A percentile compares a stretch with the other conserved stretches of the same genome.
phyloP scores from a whole-genome alignment of 106 monocot genomes.

The Acorus calamus region DNA sequence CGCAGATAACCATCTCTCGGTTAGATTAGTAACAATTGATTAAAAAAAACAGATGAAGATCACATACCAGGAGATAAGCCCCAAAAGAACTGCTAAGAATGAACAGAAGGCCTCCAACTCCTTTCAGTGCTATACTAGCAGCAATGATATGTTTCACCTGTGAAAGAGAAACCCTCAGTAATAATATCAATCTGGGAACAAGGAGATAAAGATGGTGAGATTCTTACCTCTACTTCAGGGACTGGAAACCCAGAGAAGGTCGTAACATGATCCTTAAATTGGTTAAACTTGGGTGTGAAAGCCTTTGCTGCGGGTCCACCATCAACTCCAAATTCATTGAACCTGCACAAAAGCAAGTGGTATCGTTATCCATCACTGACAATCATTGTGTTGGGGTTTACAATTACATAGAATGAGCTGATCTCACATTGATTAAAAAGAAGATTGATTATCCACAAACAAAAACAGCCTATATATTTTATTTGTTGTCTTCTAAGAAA shows the following conservation, averaged over 20 bases:
- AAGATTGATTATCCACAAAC: no score
- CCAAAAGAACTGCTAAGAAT: slow-evolving; percentile 12
- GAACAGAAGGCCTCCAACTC: slow-evolving; percentile 12
- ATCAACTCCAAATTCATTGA: slow-evolving; percentile 34
- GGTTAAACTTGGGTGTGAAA: slow-evolving; percentile 24
- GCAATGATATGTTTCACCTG: slow-evolving; percentile 10
- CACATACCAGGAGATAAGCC: slow-evolving; percentile 12
- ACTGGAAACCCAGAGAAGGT: slow-evolving; percentile 10
- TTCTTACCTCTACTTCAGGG: slow-evolving; percentile 29
- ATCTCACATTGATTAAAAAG: no score
- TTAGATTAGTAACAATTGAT: no score
- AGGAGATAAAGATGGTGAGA: not conserved
- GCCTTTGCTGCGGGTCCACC: slow-evolving; percentile 30
- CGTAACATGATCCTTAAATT: slow-evolving; percentile 15
- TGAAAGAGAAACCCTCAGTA: not conserved
- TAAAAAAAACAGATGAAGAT: not conserved
- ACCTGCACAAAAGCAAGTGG: slow-evolving; percentile 7
- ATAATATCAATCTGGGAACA: not conserved
- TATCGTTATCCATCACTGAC: no score
- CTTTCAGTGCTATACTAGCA: slow-evolving; percentile 10
- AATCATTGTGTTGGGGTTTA: no score
- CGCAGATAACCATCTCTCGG: no score
- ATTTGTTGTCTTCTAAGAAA: no score
- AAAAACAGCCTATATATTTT: no score
- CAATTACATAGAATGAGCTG: no score